phyloP scores from a whole-genome alignment of 805 yeast species.

The Schizosaccharomyces osmophilus region DNA sequence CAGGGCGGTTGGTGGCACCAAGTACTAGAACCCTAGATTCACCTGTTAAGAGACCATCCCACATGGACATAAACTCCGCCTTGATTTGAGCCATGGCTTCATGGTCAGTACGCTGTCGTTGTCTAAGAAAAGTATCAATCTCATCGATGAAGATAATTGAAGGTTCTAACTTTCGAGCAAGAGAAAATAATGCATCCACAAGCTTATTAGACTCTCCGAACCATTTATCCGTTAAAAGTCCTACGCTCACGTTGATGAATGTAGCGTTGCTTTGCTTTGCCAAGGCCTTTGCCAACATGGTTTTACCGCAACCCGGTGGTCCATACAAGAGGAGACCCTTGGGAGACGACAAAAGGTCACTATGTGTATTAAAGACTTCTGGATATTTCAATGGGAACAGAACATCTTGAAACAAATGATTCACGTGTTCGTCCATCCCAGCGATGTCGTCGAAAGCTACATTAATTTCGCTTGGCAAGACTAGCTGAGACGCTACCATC shows the following conservation, averaged over 20 bases:
- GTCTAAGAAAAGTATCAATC: slow-evolving; percentile 84
- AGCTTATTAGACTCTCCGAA: slow-evolving; percentile 94
- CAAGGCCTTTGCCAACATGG: slow-evolving; percentile 78
- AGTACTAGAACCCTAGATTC: slow-evolving; percentile 62
- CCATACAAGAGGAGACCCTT: slow-evolving; percentile 84
- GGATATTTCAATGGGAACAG: slow-evolving; percentile 49
- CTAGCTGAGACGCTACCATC: slow-evolving; percentile 49
- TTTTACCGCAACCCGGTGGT: slow-evolving; percentile 95
- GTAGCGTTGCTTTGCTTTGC: slow-evolving; percentile 90
- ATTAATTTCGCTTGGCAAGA: slow-evolving; percentile 61
- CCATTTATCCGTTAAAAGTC: slow-evolving; percentile 79
- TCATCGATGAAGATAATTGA: slow-evolving; percentile 89
- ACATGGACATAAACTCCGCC: slow-evolving; percentile 90
- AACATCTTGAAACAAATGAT: slow-evolving; percentile 69
- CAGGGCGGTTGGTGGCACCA: slow-evolving; percentile 86
- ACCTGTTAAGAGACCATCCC: slow-evolving; percentile 68
- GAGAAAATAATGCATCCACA: slow-evolving; percentile 69
- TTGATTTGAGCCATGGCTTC: slow-evolving; percentile 86
- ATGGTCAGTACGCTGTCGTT: slow-evolving; percentile 62
- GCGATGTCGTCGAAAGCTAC: slow-evolving; percentile 67
- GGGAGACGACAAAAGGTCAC: slow-evolving; percentile 37
- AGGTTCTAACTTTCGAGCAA: slow-evolving; percentile 88
- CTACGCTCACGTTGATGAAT: slow-evolving; percentile 86
- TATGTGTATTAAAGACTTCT: slow-evolving; percentile 5
- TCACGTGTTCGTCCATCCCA: slow-evolving; percentile 60